phyloP scores from a whole-genome alignment of 2,329 filamentous ascomycete species.

The Botrytis squamosa region DNA sequence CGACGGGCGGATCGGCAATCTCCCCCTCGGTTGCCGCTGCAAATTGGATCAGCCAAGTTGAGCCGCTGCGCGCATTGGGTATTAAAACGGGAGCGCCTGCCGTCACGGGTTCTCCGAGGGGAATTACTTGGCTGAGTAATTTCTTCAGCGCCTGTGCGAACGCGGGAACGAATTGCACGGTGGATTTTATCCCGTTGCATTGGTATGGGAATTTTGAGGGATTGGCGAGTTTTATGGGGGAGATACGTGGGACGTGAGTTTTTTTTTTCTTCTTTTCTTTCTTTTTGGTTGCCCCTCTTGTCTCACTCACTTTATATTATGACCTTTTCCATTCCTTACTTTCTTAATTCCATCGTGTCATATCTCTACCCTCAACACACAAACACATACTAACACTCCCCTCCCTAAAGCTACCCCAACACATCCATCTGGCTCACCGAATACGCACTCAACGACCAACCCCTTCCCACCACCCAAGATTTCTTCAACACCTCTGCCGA shows the following conservation, averaged over 20 bases:
- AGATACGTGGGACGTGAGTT: conserved; percentile 36
- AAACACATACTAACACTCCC: conserved; percentile 14
- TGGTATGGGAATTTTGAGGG: conserved; percentile 61
- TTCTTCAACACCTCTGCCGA: conserved; percentile 67
- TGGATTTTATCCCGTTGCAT: conserved; percentile 63
- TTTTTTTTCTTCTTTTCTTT: not conserved
- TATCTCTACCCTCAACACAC: not conserved
- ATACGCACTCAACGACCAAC: conserved; percentile 60
- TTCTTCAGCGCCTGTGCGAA: conserved; percentile 64
- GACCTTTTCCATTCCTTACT: not conserved
- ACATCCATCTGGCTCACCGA: conserved; percentile 75
- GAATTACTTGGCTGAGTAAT: conserved; percentile 65
- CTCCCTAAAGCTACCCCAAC: conserved; percentile 53
- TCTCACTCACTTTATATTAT: not conserved
- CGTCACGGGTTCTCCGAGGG: conserved; percentile 59
- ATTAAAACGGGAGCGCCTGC: conserved; percentile 70
- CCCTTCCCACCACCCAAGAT: conserved; percentile 55
- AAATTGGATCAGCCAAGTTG: conserved; percentile 69
- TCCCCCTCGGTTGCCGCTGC: conserved; percentile 59
- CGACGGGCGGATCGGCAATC: conserved; percentile 57
- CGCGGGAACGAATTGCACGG: conserved; percentile 53
- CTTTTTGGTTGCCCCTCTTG: not conserved
- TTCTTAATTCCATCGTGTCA: not conserved
- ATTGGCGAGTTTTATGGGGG: conserved; percentile 40
- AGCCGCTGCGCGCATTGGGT: conserved; percentile 63